These are phyloP conservation scores for Mycogone perniciosa DNA, from an alignment of 2,329 filamentous ascomycete species.

Conservation along the genomic window DNA sequence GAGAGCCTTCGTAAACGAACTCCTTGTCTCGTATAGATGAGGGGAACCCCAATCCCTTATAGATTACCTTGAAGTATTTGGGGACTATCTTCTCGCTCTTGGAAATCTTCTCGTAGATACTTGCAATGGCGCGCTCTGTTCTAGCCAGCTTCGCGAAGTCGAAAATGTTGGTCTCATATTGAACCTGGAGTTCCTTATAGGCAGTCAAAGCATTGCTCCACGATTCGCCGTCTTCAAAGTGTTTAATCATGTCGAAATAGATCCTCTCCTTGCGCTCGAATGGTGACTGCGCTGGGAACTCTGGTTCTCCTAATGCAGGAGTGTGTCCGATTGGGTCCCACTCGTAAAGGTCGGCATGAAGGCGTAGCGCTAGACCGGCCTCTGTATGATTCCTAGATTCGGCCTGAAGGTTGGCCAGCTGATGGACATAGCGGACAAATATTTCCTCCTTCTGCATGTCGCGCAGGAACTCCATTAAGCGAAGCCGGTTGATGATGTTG, in stretches of 20 bases:
- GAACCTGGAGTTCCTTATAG: slow-evolving; percentile 83
- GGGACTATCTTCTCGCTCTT: slow-evolving; percentile 73
- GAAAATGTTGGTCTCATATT: slow-evolving; percentile 84
- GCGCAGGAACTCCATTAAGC: slow-evolving; percentile 91
- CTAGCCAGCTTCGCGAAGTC: slow-evolving; percentile 90
- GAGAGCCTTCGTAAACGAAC: slow-evolving; percentile 81
- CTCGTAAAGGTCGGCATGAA: slow-evolving; percentile 88
- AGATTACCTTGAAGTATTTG: slow-evolving; percentile 87
- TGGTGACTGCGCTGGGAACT: slow-evolving; percentile 74
- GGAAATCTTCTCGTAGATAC: slow-evolving; percentile 81
- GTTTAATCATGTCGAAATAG: slow-evolving; percentile 90
- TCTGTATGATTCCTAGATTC: slow-evolving; percentile 74
- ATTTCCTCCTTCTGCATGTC: slow-evolving; percentile 98
- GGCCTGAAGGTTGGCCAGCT: slow-evolving; percentile 72
- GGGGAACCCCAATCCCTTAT: slow-evolving; percentile 85
- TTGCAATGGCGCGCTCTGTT: slow-evolving; percentile 83
- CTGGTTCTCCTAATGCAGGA: slow-evolving; percentile 61
- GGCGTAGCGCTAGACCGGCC: slow-evolving; percentile 78
- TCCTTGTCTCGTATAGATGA: slow-evolving; percentile 76
- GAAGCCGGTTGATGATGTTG: slow-evolving; percentile 78
- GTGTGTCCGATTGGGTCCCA: slow-evolving; percentile 73
- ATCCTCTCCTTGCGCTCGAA: slow-evolving; percentile 91
- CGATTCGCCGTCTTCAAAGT: slow-evolving; percentile 89
- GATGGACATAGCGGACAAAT: slow-evolving; percentile 92
- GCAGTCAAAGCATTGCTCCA: slow-evolving; percentile 84